Evolutionary conservation across 192 early-diverging fungal genomes (phyloP).

Genomic region (Pilaira anomala): DNA sequence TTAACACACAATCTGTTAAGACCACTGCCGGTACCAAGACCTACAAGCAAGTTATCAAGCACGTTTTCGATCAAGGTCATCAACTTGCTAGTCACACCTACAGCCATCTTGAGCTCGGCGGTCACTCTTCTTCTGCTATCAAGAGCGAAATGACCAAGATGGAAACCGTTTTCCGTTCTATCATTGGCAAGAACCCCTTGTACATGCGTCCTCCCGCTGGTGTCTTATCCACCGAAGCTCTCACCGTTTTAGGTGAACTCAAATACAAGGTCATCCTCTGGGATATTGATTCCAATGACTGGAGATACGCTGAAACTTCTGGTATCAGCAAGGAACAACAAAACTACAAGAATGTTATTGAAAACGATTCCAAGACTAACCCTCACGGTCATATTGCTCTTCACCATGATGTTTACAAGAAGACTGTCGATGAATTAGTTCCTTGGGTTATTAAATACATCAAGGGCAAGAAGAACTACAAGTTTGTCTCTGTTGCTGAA

Average conservation of each 20-base stretch:
- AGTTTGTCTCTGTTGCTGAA: constrained; percentile 45
- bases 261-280: constrained; percentile 46
- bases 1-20: constrained; percentile 16
- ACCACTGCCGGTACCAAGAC: constrained; percentile 17
- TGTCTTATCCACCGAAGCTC: constrained; percentile 19
- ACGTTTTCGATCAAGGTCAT: constrained; percentile 20
- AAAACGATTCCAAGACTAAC: constrained; percentile 1
- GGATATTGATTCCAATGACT: constrained; percentile 45
- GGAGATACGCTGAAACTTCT: constrained; percentile 18
- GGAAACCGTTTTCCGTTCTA: constrained; percentile 11
- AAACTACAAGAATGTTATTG: constrained; percentile 20
- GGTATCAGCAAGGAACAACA: constrained; percentile 13
- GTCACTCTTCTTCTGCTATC: constrained; percentile 9
- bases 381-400: constrained; percentile 16
- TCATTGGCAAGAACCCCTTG: constrained; percentile 20
- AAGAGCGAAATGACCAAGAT: constrained; percentile 19
- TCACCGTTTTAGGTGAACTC: constrained; percentile 27
- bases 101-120: constrained; percentile 18
- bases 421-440: constrained; percentile 38
- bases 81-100: constrained; percentile 35
- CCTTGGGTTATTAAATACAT: constrained; percentile 41
- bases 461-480: constrained; percentile 33
- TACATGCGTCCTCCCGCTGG: constrained; percentile 57
- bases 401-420: constrained; percentile 24
- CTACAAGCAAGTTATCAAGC: constrained; percentile 24